Evolutionary conservation across 257 asterid species (phyloP).

Genomic region (Plectranthus barbatus): DNA sequence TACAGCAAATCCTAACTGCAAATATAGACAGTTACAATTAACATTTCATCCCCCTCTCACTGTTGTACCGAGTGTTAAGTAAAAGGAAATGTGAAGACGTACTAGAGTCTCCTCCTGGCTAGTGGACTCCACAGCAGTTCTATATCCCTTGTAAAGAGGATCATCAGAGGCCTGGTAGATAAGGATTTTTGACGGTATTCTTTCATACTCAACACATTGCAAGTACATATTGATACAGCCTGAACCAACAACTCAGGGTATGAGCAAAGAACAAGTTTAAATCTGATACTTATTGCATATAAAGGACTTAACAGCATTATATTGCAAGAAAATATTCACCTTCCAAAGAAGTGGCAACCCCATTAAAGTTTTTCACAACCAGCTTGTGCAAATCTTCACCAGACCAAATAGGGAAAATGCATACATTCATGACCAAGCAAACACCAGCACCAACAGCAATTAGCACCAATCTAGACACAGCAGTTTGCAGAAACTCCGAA

Average conservation of each 20-base stretch:
- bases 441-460: conserved; percentile 80
- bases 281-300: neutral
- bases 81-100: conserved; percentile 2
- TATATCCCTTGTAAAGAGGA: conserved; percentile 78
- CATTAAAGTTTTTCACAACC: conserved; percentile 70
- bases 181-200: conserved; percentile 90
- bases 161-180: conserved; percentile 90
- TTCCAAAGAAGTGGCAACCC: conserved; percentile 77
- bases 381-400: conserved; percentile 96
- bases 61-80: neutral
- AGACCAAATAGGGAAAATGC: conserved; percentile 90
- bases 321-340: conserved; percentile 25
- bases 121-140: conserved; percentile 82
- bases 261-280: conserved; percentile 7
- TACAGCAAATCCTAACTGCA: conserved; percentile 65
- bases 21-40: neutral
- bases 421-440: conserved; percentile 61
- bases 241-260: conserved; percentile 14
- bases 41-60: neutral
- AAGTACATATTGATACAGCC: conserved; percentile 72
- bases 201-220: conserved; percentile 53
- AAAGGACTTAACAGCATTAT: neutral
- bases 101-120: conserved; percentile 94
- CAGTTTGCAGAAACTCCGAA: conserved; percentile 49
- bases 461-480: conserved; percentile 68